Base-by-base conservation (phyloP, 1,284 basidiomycete species). In the Austroboletus novae-zelandiae region DNA sequence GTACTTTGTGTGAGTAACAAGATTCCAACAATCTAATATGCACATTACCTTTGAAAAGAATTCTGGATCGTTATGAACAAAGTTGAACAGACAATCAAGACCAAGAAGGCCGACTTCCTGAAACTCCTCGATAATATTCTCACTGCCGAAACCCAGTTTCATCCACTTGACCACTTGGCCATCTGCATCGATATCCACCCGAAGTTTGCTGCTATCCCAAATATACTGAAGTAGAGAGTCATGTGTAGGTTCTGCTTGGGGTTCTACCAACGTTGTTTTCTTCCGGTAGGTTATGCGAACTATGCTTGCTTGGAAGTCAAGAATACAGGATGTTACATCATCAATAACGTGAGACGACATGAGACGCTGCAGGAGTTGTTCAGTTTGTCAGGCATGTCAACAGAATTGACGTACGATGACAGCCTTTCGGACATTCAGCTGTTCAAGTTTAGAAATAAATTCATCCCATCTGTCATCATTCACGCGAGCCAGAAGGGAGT, bases 241-340 rank as follows among this genome's bases (percentile, higher is more conserved):
- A 60, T 94, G 89, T 0, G 73, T 69, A 3, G 78, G 73, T 56
- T 87, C 81, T 39, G 71, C 69, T 25, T 83, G 80, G 4, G 87
- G 83, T 57, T 91, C 83, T 30, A 97, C 88, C 3, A 82, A 71
- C 0, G 85, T 89, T 8, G 78, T 83, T 68, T 95, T 91, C 66
- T 87, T 87, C 45, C 86, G 81, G 61, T 91, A 87, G 2, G 87
- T 85, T 15, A 94, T 83, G 27, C 89, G 81, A 48, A 92, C 78
- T 60, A 94, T 84, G 67, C 93, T 93, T 37, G 89, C 84, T 75
- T 97, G 94, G 68, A 96, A 97, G 61, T 95, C 91, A 50, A 96
- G 78, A 47, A 97, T 91, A 54, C 86, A 89, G 0, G 88, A 91
- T 4, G 86, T 84, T 42, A 93, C 74, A 64, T 95, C 92, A 58